Evolutionary conservation across 2,329 filamentous ascomycete species (phyloP).

Genomic region (Aspergillus tanneri): DNA sequence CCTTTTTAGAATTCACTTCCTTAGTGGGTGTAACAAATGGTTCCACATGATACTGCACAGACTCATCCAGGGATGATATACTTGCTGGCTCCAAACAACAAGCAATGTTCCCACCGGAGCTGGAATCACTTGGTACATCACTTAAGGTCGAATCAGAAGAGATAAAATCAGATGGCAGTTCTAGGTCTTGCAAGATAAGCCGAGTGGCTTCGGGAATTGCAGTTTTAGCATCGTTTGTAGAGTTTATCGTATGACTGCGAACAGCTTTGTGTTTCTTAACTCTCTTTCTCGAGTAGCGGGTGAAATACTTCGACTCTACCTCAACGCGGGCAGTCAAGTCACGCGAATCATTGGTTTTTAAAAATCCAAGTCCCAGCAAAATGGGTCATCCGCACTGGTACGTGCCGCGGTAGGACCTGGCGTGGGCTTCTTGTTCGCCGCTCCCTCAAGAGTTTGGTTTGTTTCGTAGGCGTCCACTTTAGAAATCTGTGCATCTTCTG

Average conservation of each 20-base stretch:
- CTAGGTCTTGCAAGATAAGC: constrained; percentile 15
- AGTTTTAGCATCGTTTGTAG: neutral
- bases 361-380: constrained; percentile 35
- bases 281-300: neutral
- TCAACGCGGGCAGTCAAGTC: constrained; percentile 39
- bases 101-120: constrained; percentile 8
- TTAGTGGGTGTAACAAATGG: constrained; percentile 12
- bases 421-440: neutral
- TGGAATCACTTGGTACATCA: constrained; percentile 35
- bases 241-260: neutral
- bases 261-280: neutral
- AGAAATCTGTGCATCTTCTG: neutral
- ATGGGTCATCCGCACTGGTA: neutral
- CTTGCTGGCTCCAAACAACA: neutral
- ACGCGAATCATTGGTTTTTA: constrained; percentile 40
- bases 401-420: neutral
- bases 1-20: constrained; percentile 4
- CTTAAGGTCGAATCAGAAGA: constrained; percentile 38
- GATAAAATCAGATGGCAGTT: constrained; percentile 21
- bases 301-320: constrained; percentile 40
- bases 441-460: neutral
- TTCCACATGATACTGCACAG: neutral
- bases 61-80: neutral
- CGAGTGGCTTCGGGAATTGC: constrained; percentile 17
- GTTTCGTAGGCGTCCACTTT: neutral